Evolutionary conservation across 352 stramenopile species (phyloP).

Genomic region (Phytophthora hibernalis): DNA sequence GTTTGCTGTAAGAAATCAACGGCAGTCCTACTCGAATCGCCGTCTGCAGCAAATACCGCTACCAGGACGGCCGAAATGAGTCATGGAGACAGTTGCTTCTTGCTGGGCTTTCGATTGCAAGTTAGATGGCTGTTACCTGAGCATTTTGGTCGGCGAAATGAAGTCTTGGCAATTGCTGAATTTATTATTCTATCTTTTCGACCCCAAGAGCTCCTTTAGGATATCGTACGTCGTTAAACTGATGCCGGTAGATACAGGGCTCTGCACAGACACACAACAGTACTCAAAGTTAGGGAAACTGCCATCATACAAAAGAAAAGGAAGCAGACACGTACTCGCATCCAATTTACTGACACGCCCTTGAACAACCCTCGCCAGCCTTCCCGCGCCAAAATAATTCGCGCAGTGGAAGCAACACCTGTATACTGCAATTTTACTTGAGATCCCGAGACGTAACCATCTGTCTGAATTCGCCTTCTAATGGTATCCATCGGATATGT

Average conservation of each 20-base stretch:
- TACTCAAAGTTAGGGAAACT: not conserved
- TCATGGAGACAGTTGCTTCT: no score
- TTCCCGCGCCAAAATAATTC: slow-evolving; percentile 78
- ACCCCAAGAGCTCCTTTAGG: slow-evolving; percentile 86
- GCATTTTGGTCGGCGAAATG: no score
- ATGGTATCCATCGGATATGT: slow-evolving; percentile 91
- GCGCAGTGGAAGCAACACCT: slow-evolving; percentile 66
- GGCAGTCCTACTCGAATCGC: no score
- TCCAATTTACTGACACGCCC: slow-evolving; percentile 88
- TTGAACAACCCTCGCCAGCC: slow-evolving; percentile 88
- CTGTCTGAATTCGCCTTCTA: slow-evolving; percentile 82
- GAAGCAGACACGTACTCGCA: slow-evolving; percentile 63
- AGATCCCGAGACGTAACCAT: slow-evolving; percentile 73
- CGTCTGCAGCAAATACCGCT: no score
- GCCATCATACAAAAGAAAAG: not conserved
- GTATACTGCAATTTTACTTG: slow-evolving; percentile 65
- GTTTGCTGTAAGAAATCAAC: no score
- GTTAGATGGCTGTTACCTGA: no score
- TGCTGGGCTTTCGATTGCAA: no score
- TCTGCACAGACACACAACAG: slow-evolving; percentile 44
- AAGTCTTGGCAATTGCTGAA: not conserved
- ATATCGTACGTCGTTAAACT: slow-evolving; percentile 90
- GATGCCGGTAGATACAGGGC: slow-evolving; percentile 85
- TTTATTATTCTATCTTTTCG: slow-evolving; percentile 72
- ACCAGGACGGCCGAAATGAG: no score